Base-by-base conservation (phyloP, 2,329 filamentous ascomycete species). In the Albophoma yamanashiensis region DNA sequence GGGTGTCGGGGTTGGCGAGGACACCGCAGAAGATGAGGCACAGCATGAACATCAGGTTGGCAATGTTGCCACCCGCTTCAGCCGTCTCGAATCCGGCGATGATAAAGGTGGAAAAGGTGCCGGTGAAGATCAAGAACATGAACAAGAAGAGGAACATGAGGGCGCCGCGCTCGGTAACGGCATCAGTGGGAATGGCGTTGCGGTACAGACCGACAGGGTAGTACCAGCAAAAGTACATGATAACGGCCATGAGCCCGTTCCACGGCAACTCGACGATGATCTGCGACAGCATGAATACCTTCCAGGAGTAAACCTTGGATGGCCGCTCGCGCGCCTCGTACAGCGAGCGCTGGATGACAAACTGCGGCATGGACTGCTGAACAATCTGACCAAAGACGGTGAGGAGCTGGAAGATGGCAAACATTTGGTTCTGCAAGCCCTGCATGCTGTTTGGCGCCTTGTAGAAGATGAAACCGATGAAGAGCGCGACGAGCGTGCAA, bases 271-370 rank as follows among this genome's bases (percentile, higher is more conserved):
- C 92, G 61, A 93, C 90, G 38, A 92, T 75, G 64, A 96, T 89
- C 72, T 92, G 89, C 61, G 88, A 85, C 38, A 93, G 77, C 81
- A 95, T 89, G 70, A 95, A 95, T 6, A 91, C 84, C 70, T 89
- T 86, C 91, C 91, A 95, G 58, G 85, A 86, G 73, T 95, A 95
- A 0, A 89, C 85, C 76, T 92, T 93, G 57, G 88, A 90, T 0
- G 91, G 91, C 4, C 90, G 84, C 74, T 95, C 91, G 57, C 90
- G 89, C 39, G 89, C 89, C 74, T 95, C 91, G 73, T 94, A 95
- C 0, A 95, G 78, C 15, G 87, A 84, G 58, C 91, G 85, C 68
- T 94, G 90, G 31, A 87, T 85, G 66, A 94, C 88, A 66, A 95
- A 95, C 66, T 91, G 88, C 1, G 91, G 91, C 89, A 94, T 92